Conservation (phyloP, 2,329 filamentous ascomycete genomes). For the Didymella pomorum region DNA sequence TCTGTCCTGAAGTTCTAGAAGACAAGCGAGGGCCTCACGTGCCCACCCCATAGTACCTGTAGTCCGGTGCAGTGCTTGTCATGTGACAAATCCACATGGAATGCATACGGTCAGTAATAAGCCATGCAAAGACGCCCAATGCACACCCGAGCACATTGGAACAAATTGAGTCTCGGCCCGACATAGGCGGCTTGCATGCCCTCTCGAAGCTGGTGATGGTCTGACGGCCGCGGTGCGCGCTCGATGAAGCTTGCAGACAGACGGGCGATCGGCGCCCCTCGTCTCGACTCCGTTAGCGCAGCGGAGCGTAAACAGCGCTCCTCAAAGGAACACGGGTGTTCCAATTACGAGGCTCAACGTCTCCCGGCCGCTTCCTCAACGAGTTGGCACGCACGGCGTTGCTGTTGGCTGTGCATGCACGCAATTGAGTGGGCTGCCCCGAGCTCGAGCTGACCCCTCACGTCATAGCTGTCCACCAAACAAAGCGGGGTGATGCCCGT, state of each 20-base stretch:
- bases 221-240: slow-evolving; percentile 18
- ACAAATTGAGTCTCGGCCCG: slow-evolving; percentile 8
- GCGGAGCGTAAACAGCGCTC: slow-evolving; percentile 12
- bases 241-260: slow-evolving; percentile 19
- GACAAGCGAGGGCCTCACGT: neutral
- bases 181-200: slow-evolving; percentile 1
- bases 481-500: slow-evolving; percentile 29
- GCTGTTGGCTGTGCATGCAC: slow-evolving; percentile 19
- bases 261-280: slow-evolving; percentile 16
- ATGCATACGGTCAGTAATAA: neutral
- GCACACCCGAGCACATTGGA: neutral
- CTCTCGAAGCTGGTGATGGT: slow-evolving; percentile 16
- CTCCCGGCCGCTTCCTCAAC: slow-evolving; percentile 20
- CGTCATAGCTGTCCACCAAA: slow-evolving; percentile 29
- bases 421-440: slow-evolving; percentile 25
- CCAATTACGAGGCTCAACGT: slow-evolving; percentile 21
- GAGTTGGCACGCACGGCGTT: slow-evolving; percentile 19
- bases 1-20: neutral
- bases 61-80: neutral
- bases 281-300: slow-evolving; percentile 21
- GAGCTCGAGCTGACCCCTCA: slow-evolving; percentile 26
- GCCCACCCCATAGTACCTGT: neutral
- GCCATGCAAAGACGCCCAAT: neutral
- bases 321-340: slow-evolving; percentile 11
- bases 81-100: slow-evolving; percentile 1